These are phyloP conservation scores for Phytophthora chlamydospora DNA, from an alignment of 352 stramenopile species.

Conservation along the genomic window DNA sequence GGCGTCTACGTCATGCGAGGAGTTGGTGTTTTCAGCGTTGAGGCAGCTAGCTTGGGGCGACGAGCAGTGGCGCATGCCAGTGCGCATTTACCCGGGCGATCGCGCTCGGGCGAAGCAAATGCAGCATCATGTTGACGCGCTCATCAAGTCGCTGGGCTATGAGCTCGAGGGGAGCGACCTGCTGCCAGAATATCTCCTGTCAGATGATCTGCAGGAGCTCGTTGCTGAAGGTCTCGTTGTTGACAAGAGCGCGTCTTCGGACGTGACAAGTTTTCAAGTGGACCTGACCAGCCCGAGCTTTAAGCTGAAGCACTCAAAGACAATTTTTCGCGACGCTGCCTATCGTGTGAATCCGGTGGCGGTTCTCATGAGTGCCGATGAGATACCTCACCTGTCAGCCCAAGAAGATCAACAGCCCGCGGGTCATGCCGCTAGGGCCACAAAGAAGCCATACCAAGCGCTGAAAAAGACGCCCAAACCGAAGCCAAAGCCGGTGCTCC, in stretches of 20 bases:
- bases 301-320: conserved; percentile 39
- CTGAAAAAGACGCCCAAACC: conserved; percentile 41
- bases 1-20: conserved; percentile 23
- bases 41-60: conserved; percentile 39
- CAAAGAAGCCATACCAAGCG: conserved; percentile 27
- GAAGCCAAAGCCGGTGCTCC: conserved; percentile 32
- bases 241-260: background rate
- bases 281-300: conserved; percentile 39
- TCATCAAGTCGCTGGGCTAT: conserved; percentile 27
- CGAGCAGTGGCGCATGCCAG: conserved; percentile 28
- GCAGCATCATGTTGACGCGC: conserved; percentile 18
- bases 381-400: conserved; percentile 32
- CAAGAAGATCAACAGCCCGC: background rate
- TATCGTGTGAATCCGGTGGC: conserved; percentile 63
- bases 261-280: conserved; percentile 23
- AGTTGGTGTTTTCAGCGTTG: conserved; percentile 34
- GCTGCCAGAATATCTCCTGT: conserved; percentile 40
- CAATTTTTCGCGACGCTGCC: conserved; percentile 37
- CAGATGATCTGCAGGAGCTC: conserved; percentile 28
- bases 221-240: conserved; percentile 6
- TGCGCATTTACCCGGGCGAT: conserved; percentile 23
- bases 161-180: conserved; percentile 35
- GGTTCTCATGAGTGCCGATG: conserved; percentile 41
- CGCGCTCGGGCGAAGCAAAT: conserved; percentile 5
- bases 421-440: background rate